These are phyloP conservation scores for Lentinus polychrous DNA, from an alignment of 1,284 basidiomycete genomes.

Conservation along the genomic window DNA sequence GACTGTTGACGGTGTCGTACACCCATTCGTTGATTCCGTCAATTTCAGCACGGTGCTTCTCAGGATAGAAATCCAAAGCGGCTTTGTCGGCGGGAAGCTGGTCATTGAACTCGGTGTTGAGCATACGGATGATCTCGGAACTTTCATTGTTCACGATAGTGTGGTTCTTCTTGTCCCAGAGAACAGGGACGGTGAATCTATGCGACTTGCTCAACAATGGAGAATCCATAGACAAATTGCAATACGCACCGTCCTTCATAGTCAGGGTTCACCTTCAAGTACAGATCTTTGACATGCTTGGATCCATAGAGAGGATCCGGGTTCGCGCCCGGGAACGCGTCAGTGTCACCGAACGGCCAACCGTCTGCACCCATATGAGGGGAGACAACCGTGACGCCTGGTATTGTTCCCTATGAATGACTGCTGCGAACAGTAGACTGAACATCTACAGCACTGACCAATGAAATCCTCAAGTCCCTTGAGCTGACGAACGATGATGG, in stretches of 20 bases:
- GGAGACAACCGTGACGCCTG: constrained; percentile 79
- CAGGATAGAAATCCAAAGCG: constrained; percentile 81
- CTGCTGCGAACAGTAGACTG: background rate
- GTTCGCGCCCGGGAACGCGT: constrained; percentile 68
- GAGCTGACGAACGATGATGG: constrained; percentile 83
- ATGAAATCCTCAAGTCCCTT: constrained; percentile 88
- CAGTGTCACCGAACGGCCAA: constrained; percentile 80
- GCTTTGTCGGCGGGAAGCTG: constrained; percentile 61
- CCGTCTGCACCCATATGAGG: constrained; percentile 78
- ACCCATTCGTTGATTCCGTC: constrained; percentile 88
- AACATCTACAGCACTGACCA: too few relatives aligned
- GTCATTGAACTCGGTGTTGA: constrained; percentile 82
- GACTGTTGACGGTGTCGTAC: constrained; percentile 78
- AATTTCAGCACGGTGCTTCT: constrained; percentile 67
- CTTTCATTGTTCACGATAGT: constrained; percentile 96
- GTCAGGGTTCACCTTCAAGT: constrained; percentile 68
- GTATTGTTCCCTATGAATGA: background rate
- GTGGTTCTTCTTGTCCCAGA: constrained; percentile 89
- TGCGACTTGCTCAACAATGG: constrained; percentile 22
- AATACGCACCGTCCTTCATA: constrained; percentile 56
- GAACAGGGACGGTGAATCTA: constrained; percentile 83
- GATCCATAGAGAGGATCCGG: constrained; percentile 66
- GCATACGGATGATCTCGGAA: constrained; percentile 88
- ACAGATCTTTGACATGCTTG: constrained; percentile 80
- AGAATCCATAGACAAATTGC: background rate